A percentile compares a stretch with the other conserved stretches of the same genome.
Conservation (phyloP, 768 basidiomycete genomes). For the Lanmaoa rubissima region DNA sequence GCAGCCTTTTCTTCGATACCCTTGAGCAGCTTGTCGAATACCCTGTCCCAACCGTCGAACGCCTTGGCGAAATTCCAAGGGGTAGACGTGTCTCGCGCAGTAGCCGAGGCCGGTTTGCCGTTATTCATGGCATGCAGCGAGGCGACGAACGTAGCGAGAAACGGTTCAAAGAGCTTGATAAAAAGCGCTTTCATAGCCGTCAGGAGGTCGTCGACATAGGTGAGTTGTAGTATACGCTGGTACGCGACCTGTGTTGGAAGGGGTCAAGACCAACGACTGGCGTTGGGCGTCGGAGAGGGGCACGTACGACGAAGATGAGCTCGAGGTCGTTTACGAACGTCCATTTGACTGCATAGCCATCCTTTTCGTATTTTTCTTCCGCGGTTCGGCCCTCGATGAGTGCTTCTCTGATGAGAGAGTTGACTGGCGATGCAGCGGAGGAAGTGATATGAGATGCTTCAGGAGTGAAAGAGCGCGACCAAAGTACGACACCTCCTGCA, state of each 20-base stretch:
- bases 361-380: conserved; percentile 87
- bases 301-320: conserved; percentile 90
- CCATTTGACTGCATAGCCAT: conserved; percentile 94
- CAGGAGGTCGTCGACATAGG: conserved; percentile 90
- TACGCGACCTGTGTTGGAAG: conserved; percentile 73
- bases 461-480: conserved; percentile 94
- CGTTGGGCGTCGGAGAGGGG: background rate
- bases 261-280: background rate
- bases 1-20: conserved; percentile 75
- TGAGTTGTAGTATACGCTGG: conserved; percentile 91
- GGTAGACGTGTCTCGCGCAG: conserved; percentile 35
- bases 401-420: conserved; percentile 84
- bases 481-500: conserved; percentile 87
- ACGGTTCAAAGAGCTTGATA: conserved; percentile 81
- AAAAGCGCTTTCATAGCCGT: conserved; percentile 79
- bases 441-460: conserved; percentile 67
- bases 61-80: conserved; percentile 70
- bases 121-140: conserved; percentile 67
- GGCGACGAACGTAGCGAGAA: conserved; percentile 78
- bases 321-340: conserved; percentile 93
- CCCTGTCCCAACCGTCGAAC: conserved; percentile 76
- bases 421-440: conserved; percentile 78
- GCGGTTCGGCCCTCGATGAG: conserved; percentile 86
- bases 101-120: conserved; percentile 36
- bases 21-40: conserved; percentile 75